phyloP scores from a whole-genome alignment of 116 monocot genomes.

The Phalaenopsis hybrid region DNA sequence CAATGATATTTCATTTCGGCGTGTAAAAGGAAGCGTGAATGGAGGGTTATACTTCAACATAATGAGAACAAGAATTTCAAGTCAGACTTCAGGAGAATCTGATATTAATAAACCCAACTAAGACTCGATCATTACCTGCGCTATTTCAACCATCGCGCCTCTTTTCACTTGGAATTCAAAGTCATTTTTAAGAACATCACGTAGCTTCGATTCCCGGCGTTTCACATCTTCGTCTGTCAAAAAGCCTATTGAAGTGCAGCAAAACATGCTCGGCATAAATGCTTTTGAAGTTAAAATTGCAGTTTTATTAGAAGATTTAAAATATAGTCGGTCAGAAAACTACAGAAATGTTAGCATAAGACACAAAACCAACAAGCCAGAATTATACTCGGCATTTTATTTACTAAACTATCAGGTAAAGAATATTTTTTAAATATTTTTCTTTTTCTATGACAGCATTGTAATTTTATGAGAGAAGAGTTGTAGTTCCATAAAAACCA shows the following conservation, averaged over 20 bases:
- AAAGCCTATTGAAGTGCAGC: conserved; percentile 32
- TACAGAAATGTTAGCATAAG: no score
- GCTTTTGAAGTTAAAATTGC: no score
- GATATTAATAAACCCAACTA: not conserved
- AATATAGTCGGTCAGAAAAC: no score
- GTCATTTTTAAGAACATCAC: conserved; percentile 44
- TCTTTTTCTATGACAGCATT: no score
- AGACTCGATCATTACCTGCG: conserved; percentile 45
- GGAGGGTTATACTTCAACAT: conserved; percentile 75
- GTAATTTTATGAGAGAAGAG: not conserved
- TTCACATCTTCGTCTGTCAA: conserved; percentile 67
- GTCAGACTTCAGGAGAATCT: not conserved
- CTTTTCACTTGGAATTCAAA: conserved; percentile 51
- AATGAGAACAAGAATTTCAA: conserved; percentile 2
- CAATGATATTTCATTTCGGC: conserved; percentile 71
- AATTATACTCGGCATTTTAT: no score
- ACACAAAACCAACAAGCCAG: no score
- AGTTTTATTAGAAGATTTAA: no score
- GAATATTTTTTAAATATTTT: no score
- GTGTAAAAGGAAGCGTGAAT: conserved; percentile 79
- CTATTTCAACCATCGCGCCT: conserved; percentile 55
- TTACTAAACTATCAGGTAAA: no score
- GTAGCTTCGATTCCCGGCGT: conserved; percentile 43
- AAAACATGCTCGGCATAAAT: not conserved
- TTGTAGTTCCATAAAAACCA: not conserved